Evolutionary conservation across 257 asterid genomes (phyloP).

Genomic region (Ilex aquifolium): DNA sequence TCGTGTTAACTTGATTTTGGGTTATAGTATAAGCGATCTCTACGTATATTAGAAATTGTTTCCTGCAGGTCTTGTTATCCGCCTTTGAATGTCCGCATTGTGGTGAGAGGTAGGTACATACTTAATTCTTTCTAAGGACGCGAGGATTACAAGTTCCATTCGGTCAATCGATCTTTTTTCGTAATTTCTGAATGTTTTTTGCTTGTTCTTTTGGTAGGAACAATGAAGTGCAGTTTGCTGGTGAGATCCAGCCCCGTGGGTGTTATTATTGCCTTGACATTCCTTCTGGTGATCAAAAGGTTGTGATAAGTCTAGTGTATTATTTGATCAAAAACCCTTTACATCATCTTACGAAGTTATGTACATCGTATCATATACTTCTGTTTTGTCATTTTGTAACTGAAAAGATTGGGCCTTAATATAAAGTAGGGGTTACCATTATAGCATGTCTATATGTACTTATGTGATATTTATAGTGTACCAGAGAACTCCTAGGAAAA

Average conservation of each 20-base stretch:
- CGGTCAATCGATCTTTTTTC: background rate
- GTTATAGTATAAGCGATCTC: background rate
- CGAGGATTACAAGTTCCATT: background rate
- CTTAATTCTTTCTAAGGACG: constrained; percentile 7
- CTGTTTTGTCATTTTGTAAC: too few relatives aligned
- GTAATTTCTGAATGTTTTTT: constrained; percentile 18
- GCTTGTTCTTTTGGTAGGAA: constrained; percentile 41
- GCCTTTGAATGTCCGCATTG: constrained; percentile 98
- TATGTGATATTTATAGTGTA: too few relatives aligned
- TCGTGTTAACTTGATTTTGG: background rate
- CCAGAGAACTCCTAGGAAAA: too few relatives aligned
- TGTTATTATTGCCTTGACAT: constrained; percentile 53
- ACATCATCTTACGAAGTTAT: too few relatives aligned
- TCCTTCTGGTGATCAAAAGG: constrained; percentile 78
- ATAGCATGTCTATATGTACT: too few relatives aligned
- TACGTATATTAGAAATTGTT: constrained; percentile 3
- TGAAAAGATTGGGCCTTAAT: too few relatives aligned
- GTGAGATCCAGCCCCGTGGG: constrained; percentile 92
- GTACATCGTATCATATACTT: too few relatives aligned
- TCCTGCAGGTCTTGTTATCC: constrained; percentile 71
- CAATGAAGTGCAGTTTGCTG: constrained; percentile 93
- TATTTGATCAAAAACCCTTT: too few relatives aligned
- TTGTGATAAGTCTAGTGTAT: constrained; percentile 18
- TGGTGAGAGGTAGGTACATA: constrained; percentile 65
- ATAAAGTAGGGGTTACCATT: too few relatives aligned